Evolutionary conservation across 192 early-diverging fungal genomes (phyloP).

Genomic region (Rhizophagus sp.): DNA sequence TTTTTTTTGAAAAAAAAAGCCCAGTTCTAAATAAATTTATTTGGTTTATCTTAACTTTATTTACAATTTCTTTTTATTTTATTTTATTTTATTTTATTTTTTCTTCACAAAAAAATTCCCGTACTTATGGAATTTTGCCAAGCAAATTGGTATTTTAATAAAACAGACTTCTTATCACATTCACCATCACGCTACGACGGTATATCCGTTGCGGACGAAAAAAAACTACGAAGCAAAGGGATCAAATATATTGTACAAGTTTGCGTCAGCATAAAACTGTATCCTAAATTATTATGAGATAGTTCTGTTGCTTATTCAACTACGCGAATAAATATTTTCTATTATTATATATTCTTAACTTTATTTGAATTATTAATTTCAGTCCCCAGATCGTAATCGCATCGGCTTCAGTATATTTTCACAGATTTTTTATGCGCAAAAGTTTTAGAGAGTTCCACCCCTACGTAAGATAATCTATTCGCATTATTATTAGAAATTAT

Average conservation of each 20-base stretch:
- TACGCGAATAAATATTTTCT: neutral
- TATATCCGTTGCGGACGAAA: slow-evolving; percentile 36
- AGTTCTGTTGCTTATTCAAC: neutral
- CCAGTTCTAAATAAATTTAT: neutral
- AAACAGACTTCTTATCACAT: slow-evolving; percentile 53
- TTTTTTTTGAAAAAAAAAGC: neutral
- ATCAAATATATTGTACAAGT: slow-evolving; percentile 43
- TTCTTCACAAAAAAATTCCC: neutral
- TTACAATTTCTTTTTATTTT: too few relatives aligned
- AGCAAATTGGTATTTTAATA: slow-evolving; percentile 59
- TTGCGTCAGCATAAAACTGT: slow-evolving; percentile 37
- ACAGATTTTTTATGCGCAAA: slow-evolving; percentile 74
- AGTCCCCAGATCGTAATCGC: slow-evolving; percentile 56
- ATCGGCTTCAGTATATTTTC: slow-evolving; percentile 68
- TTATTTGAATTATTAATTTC: neutral
- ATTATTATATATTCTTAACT: neutral
- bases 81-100: too few relatives aligned
- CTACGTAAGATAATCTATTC: slow-evolving; percentile 50
- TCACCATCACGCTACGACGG: slow-evolving; percentile 51
- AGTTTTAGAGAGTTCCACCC: slow-evolving; percentile 56
- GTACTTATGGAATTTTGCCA: neutral
- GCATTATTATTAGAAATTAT: neutral
- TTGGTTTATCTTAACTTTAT: neutral
- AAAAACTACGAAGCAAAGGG: slow-evolving; percentile 38
- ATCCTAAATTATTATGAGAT: slow-evolving; percentile 20